These are phyloP conservation scores for Citrus glauca DNA, from an alignment of 345 rosid genomes.

Conservation along the genomic window DNA sequence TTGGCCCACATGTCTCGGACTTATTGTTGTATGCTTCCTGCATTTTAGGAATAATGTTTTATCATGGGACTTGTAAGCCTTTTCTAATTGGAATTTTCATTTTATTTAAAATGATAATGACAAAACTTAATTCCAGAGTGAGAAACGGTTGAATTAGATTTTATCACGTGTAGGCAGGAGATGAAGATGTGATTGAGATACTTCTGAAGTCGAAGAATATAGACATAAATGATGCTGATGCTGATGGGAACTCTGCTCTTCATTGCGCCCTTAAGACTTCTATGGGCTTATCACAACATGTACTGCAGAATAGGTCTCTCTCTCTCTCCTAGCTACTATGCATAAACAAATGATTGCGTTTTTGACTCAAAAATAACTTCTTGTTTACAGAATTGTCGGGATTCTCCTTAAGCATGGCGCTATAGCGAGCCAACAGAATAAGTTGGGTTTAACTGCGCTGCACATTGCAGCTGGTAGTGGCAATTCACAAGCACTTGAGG, in stretches of 20 bases:
- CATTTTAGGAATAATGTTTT: background rate
- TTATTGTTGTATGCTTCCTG: background rate
- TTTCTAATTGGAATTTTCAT: background rate
- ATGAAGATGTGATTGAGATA: constrained; percentile 62
- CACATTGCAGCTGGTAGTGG: constrained; percentile 83
- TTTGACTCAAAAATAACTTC: constrained; percentile 7
- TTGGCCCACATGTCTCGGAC: background rate
- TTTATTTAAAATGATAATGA: too few relatives aligned
- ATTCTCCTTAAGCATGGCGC: constrained; percentile 66
- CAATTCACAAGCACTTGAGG: constrained; percentile 67
- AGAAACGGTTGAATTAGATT: background rate
- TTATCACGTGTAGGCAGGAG: constrained; percentile 53
- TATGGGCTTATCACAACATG: constrained; percentile 40
- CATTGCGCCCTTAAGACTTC: constrained; percentile 64
- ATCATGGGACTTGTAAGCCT: background rate
- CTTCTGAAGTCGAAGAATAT: constrained; percentile 54
- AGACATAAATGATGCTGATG: constrained; percentile 57
- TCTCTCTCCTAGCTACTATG: background rate
- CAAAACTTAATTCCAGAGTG: background rate
- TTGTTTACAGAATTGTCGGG: constrained; percentile 49
- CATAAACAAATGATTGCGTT: background rate
- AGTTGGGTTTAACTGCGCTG: constrained; percentile 61
- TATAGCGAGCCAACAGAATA: constrained; percentile 50
- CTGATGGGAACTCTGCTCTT: constrained; percentile 72
- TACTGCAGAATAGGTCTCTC: constrained; percentile 47